Percentiles rank a stretch among this genome's conserved stretches.
phyloP scores from a whole-genome alignment of 1,284 basidiomycete species.

The Marasmius sp. region DNA sequence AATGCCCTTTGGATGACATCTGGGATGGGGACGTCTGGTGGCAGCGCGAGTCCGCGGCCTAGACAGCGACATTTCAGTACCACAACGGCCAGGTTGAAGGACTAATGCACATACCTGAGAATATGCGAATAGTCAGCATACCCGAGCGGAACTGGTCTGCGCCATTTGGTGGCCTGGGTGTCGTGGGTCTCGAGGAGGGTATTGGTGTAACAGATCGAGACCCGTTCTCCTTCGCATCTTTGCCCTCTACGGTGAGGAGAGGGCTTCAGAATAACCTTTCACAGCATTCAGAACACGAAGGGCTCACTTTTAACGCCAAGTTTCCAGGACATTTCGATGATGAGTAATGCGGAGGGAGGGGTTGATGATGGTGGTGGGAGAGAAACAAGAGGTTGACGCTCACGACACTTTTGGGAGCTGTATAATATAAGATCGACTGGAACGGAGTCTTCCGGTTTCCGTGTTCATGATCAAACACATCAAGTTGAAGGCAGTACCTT shows the following conservation, averaged over 20 bases:
- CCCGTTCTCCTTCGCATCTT: constrained; percentile 68
- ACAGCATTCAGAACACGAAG: neutral
- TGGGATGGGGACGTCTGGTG: constrained; percentile 76
- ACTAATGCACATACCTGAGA: constrained; percentile 62
- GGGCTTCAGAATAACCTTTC: neutral
- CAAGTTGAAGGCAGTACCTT: too few species aligned
- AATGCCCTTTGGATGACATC: constrained; percentile 86
- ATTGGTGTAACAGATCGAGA: constrained; percentile 77
- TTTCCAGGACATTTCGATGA: constrained; percentile 18
- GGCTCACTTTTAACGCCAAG: constrained; percentile 14
- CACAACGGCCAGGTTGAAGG: neutral
- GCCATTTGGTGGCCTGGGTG: constrained; percentile 62
- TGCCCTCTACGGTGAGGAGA: constrained; percentile 45
- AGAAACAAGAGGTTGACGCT: neutral
- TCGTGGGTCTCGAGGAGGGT: constrained; percentile 69
- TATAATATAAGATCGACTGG: neutral
- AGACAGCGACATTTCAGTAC: constrained; percentile 8
- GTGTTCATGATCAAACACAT: neutral
- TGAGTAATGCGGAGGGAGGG: neutral
- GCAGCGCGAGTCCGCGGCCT: constrained; percentile 76
- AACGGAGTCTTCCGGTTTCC: constrained; percentile 1
- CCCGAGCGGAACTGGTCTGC: constrained; percentile 72
- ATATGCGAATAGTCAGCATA: constrained; percentile 85
- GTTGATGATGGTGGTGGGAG: constrained; percentile 9
- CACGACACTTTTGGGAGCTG: neutral